phyloP scores from a whole-genome alignment of 2,329 filamentous ascomycete genomes.

The Diaporthe sp. region DNA sequence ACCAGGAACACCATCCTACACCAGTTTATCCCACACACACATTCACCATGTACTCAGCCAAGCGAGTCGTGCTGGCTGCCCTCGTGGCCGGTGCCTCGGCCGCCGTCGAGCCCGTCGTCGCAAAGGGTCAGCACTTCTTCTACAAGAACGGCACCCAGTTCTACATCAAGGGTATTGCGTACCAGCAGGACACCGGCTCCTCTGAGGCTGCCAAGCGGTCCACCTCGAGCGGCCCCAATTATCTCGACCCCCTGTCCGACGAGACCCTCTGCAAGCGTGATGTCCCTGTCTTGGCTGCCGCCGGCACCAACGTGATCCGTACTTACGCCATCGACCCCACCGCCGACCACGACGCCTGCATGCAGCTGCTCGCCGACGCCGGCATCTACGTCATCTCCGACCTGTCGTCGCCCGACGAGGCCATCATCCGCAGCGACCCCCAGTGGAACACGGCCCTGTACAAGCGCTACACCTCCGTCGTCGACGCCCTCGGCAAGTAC shows the following conservation, averaged over 20 bases:
- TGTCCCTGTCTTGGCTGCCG: constrained; percentile 80
- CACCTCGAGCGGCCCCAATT: constrained; percentile 60
- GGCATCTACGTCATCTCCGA: constrained; percentile 98
- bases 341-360: constrained; percentile 83
- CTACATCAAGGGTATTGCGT: constrained; percentile 93
- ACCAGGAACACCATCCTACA: too few species aligned
- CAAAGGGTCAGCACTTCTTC: constrained; percentile 70
- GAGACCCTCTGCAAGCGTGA: constrained; percentile 80
- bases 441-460: constrained; percentile 84
- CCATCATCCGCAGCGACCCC: constrained; percentile 86
- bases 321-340: constrained; percentile 92
- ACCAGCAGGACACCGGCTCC: constrained; percentile 80
- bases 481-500: constrained; percentile 85
- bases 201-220: constrained; percentile 55
- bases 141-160: constrained; percentile 76
- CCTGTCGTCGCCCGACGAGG: constrained; percentile 81
- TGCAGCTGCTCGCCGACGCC: constrained; percentile 82
- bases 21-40: not conserved
- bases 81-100: constrained; percentile 29
- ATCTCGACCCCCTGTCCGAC: constrained; percentile 86
- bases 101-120: constrained; percentile 34
- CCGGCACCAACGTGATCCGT: constrained; percentile 92
- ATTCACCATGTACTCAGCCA: constrained; percentile 32
- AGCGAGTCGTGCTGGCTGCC: constrained; percentile 32
- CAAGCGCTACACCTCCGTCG: constrained; percentile 82